Percentiles rank a stretch among this genome's conserved stretches.
Conservation (phyloP, 2,329 filamentous ascomycete species). For the Aspergillus fischeri region DNA sequence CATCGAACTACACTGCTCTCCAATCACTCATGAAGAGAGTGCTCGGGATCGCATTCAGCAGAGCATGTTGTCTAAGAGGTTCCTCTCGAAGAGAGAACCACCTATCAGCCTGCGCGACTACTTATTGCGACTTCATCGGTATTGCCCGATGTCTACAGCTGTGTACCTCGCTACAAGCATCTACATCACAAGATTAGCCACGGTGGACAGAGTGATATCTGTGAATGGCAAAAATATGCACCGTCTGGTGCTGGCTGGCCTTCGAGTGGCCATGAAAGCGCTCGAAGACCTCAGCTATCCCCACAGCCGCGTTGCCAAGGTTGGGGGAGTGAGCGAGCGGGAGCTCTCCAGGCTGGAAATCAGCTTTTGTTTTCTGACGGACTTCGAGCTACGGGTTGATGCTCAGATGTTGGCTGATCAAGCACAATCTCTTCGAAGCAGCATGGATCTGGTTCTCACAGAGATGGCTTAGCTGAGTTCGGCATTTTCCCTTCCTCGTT, state of each 20-base stretch:
- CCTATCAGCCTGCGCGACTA: constrained; percentile 82
- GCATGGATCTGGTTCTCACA: constrained; percentile 1
- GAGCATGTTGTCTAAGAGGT: constrained; percentile 81
- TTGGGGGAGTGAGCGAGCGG: constrained; percentile 78
- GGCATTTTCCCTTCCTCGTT: neutral
- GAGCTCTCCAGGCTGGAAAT: constrained; percentile 86
- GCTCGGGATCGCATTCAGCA: constrained; percentile 75
- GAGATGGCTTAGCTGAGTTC: neutral
- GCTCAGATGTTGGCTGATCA: constrained; percentile 52
- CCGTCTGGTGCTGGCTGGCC: constrained; percentile 74
- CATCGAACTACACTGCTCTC: constrained; percentile 35
- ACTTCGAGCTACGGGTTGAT: constrained; percentile 71
- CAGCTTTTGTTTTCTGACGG: constrained; percentile 80
- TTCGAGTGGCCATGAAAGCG: constrained; percentile 88
- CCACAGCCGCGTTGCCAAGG: constrained; percentile 76
- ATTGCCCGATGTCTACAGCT: constrained; percentile 88
- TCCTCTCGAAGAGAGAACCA: constrained; percentile 84
- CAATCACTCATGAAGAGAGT: constrained; percentile 41
- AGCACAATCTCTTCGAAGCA: constrained; percentile 36
- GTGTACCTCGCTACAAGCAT: constrained; percentile 86
- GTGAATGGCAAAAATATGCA: constrained; percentile 84
- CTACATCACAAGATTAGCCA: constrained; percentile 79
- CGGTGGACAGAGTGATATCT: constrained; percentile 71
- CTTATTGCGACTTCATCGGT: constrained; percentile 78
- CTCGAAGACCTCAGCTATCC: constrained; percentile 89